Conservation (phyloP, 345 rosid genomes). For the Tarenaya hassleriana region DNA sequence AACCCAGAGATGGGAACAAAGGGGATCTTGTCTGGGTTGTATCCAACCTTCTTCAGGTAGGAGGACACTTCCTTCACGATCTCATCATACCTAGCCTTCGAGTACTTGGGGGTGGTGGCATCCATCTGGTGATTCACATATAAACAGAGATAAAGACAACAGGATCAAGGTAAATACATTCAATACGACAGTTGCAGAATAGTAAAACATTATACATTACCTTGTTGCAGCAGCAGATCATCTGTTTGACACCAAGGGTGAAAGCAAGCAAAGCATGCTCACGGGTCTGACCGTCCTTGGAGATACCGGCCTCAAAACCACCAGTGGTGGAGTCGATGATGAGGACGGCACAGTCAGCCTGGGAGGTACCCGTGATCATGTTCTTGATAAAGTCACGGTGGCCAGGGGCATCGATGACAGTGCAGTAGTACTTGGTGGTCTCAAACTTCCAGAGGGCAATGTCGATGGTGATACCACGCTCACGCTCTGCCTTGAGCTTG, state of each 20-base stretch:
- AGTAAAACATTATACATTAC: slow-evolving; percentile 16
- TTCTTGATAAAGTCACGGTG: slow-evolving; percentile 81
- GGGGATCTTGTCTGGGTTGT: slow-evolving; percentile 66
- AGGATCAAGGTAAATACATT: not conserved
- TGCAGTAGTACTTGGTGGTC: slow-evolving; percentile 87
- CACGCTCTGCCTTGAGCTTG: slow-evolving; percentile 95
- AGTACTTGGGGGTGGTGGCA: slow-evolving; percentile 51
- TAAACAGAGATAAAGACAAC: not conserved
- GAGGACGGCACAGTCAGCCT: slow-evolving; percentile 69
- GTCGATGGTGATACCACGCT: slow-evolving; percentile 89
- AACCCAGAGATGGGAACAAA: slow-evolving; percentile 78
- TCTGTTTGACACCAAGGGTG: slow-evolving; percentile 84
- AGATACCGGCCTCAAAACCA: slow-evolving; percentile 76
- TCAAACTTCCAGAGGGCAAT: slow-evolving; percentile 91
- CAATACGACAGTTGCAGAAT: not conserved
- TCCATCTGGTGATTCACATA: slow-evolving; percentile 29
- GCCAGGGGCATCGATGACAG: slow-evolving; percentile 92
- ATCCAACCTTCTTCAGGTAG: slow-evolving; percentile 48
- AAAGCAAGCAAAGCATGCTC: slow-evolving; percentile 86
- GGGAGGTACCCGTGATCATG: slow-evolving; percentile 78
- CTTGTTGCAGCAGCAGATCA: slow-evolving; percentile 87
- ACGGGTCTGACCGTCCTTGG: slow-evolving; percentile 78
- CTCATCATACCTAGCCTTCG: slow-evolving; percentile 63
- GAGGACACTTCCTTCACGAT: slow-evolving; percentile 45
- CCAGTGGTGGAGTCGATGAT: slow-evolving; percentile 74